A percentile compares a stretch with the other conserved stretches of the same genome.
These are phyloP conservation scores for Neurospora hispaniola DNA, from an alignment of 495 filamentous ascomycete genomes.

Conservation along the genomic window DNA sequence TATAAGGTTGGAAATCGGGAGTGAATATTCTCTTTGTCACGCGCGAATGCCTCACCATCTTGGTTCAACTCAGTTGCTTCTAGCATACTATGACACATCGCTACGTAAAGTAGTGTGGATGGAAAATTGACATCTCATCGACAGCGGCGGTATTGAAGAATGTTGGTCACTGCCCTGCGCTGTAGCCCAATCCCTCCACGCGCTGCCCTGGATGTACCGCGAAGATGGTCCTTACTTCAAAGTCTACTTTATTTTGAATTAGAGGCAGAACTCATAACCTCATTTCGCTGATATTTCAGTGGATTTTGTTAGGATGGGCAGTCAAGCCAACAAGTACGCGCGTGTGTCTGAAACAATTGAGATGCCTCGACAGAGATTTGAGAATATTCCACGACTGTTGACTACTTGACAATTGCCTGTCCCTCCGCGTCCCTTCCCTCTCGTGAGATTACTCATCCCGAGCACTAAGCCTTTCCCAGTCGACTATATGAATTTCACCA, in stretches of 20 bases:
- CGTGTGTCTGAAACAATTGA: background rate
- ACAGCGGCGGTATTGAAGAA: background rate
- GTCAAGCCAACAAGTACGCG: background rate
- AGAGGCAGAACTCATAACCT: background rate
- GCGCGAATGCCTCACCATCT: too few relatives aligned
- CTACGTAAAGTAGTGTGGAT: background rate
- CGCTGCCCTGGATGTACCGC: background rate
- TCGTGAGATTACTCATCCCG: background rate
- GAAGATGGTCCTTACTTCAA: background rate
- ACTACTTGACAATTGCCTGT: background rate
- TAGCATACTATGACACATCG: background rate
- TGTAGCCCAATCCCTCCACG: background rate
- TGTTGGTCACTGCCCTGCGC: background rate
- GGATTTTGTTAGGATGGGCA: background rate
- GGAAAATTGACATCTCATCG: background rate
- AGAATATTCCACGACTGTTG: background rate
- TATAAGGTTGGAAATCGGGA: background rate
- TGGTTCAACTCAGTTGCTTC: background rate
- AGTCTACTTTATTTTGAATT: background rate
- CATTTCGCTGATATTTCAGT: background rate
- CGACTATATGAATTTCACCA: background rate
- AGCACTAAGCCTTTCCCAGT: background rate
- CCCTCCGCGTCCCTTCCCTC: background rate
- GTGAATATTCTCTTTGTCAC: too few relatives aligned
- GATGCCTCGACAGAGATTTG: accelerated